Evolutionary conservation across 352 stramenopile species (phyloP), one percentile per base, ranked within the genome.

Genomic region (Phytophthora pistaciae): DNA sequence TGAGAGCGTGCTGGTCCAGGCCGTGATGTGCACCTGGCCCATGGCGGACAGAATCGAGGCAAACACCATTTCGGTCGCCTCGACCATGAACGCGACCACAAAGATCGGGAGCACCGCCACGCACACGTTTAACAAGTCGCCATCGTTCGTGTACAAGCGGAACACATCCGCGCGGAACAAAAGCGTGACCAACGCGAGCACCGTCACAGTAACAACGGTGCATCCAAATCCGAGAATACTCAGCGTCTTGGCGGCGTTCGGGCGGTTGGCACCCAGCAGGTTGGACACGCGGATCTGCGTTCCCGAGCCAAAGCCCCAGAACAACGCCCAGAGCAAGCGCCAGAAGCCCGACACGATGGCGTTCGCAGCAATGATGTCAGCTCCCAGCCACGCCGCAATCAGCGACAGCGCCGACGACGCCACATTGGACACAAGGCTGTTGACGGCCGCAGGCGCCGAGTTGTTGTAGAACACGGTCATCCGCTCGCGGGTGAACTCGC

Each of bases 391-490:
- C 3, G 65, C 70, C 0, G 65, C 65, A 38, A 77, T 74, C 2
- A 77, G 60, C 33, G 60, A 77, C 9, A 77, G 56, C n/a, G 49
- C 53, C 11, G 70, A 77, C 3, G 65, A 69, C 40, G 65, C 70
- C 29, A 70, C 40, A 11, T 77, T 74, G 3, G 70, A 62, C 59
- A 77, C 59, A 11, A 77, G 18, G 33, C 70, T 77, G 54, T 77
- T 77, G 48, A 77, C 54, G 2, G 70, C 70, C 16, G 65, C 64
- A 38, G 70, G 64, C 10, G 70, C 70, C 16, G 58, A 77, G 23
- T 77, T 77, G 42, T 70, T 70, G 55, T 77, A 77, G 55, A 77
- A 77, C 3, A 77, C 55, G 10, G 42, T 65, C 65, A 77, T 66
- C 7, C 65, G 70, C 21, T 77, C 65, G n/a, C 70, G 59, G 1